phyloP scores from a whole-genome alignment of 257 asterid species.

The Jasminum sambac region DNA sequence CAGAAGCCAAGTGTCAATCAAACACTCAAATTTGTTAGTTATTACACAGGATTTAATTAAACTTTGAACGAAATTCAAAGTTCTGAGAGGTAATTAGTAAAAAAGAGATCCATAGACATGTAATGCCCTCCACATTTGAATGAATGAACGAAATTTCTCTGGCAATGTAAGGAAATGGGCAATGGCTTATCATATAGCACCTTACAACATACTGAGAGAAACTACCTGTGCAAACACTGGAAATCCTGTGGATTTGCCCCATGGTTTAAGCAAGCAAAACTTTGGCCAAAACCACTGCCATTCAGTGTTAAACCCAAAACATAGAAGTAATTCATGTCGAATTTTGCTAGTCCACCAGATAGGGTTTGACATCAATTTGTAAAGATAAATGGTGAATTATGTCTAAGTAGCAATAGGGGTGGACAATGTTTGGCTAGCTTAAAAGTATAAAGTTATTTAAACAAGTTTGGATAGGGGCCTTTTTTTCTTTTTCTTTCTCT shows the following conservation, averaged over 20 bases:
- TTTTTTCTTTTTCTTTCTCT: no score
- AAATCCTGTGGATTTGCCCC: background rate
- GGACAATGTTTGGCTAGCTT: background rate
- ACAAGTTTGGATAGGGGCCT: background rate
- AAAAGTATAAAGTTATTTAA: background rate
- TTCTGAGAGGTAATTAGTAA: background rate
- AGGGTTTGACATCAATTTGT: background rate
- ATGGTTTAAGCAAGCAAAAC: background rate
- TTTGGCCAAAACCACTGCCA: slow-evolving; percentile 2
- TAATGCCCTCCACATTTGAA: background rate
- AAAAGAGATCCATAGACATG: background rate
- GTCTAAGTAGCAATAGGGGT: slow-evolving; percentile 4
- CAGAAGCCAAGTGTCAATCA: background rate
- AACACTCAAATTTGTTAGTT: background rate
- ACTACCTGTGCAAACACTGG: background rate
- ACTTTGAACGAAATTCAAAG: background rate
- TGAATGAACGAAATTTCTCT: background rate
- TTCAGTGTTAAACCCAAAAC: background rate
- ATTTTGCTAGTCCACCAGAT: slow-evolving; percentile 8
- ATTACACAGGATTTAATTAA: background rate
- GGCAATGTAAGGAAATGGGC: background rate
- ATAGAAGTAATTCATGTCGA: background rate
- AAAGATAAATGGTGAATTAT: background rate
- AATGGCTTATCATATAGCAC: background rate
- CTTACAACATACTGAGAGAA: slow-evolving; percentile 1